Conservation (phyloP, 768 basidiomycete genomes). For the Amyloporia xantha region DNA sequence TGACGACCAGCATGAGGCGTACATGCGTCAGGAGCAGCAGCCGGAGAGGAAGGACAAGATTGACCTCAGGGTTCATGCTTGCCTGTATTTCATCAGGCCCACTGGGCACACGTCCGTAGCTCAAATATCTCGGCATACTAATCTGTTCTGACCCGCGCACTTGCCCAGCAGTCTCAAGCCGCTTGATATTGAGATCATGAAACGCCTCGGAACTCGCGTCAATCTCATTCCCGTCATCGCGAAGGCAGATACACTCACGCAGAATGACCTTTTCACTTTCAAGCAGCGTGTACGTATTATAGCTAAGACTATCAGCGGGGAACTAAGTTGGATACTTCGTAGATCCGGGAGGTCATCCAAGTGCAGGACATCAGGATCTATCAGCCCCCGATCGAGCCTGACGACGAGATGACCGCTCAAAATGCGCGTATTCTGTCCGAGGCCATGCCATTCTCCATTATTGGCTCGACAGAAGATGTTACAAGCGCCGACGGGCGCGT, state of each 20-base stretch:
- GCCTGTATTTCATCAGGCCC: conserved; percentile 93
- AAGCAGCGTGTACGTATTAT: conserved; percentile 73
- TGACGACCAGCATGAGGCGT: conserved; percentile 91
- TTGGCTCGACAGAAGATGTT: conserved; percentile 94
- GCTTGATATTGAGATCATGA: conserved; percentile 99
- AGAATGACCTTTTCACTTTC: conserved; percentile 84
- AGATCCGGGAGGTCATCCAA: conserved; percentile 84
- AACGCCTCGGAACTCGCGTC: conserved; percentile 94
- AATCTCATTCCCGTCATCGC: conserved; percentile 97
- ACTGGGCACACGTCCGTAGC: conserved; percentile 88
- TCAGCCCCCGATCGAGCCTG: conserved; percentile 84
- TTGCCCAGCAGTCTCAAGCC: conserved; percentile 74
- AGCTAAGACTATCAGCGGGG: no score
- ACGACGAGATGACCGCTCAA: conserved; percentile 81
- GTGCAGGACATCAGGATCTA: conserved; percentile 96
- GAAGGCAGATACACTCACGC: conserved; percentile 96
- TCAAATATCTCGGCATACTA: conserved; percentile 4
- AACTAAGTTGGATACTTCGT: conserved; percentile 10
- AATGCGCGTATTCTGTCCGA: conserved; percentile 82
- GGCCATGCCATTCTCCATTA: conserved; percentile 98
- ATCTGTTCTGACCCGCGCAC: no score
- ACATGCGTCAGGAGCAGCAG: conserved; percentile 98
- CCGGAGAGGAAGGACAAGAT: conserved; percentile 93
- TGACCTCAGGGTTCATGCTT: conserved; percentile 93
- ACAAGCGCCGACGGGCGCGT: conserved; percentile 82